A percentile compares a stretch with the other conserved stretches of the same genome.
Conservation (phyloP, 2,329 filamentous ascomycete genomes). For the Aspergillus persii region DNA sequence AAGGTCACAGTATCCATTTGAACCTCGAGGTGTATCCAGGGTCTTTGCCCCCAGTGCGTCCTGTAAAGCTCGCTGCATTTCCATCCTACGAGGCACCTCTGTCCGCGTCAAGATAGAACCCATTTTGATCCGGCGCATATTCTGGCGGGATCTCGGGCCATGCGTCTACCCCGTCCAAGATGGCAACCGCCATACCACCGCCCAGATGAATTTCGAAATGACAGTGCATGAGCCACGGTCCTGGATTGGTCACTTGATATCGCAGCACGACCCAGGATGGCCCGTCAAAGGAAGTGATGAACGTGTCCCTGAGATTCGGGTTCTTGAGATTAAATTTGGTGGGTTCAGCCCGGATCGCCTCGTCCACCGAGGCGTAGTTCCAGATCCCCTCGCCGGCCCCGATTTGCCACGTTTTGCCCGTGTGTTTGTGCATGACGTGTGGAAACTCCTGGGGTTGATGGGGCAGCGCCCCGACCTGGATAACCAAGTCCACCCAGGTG, state of each 20-base stretch:
- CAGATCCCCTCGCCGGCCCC: constrained; percentile 54
- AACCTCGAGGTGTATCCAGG: no score
- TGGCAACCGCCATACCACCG: constrained; percentile 50
- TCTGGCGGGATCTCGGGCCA: constrained; percentile 37
- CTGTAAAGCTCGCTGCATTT: no score
- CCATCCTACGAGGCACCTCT: no score
- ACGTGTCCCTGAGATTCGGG: constrained; percentile 55
- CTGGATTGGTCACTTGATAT: constrained; percentile 50
- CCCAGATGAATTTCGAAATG: constrained; percentile 52
- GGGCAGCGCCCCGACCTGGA: constrained; percentile 25
- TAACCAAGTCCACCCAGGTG: constrained; percentile 56
- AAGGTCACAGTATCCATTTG: not conserved
- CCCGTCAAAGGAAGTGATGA: constrained; percentile 36
- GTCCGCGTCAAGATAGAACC: not conserved
- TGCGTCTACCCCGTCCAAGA: constrained; percentile 50
- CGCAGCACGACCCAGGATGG: constrained; percentile 45
- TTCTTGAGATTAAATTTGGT: constrained; percentile 57
- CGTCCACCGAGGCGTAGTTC: constrained; percentile 52
- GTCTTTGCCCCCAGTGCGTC: no score
- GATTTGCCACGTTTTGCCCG: constrained; percentile 59
- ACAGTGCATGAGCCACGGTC: constrained; percentile 53
- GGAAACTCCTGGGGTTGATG: constrained; percentile 45
- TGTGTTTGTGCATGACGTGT: constrained; percentile 66
- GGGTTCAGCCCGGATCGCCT: constrained; percentile 51
- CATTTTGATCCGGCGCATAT: not conserved